Evolutionary conservation across 2,329 filamentous ascomycete genomes (phyloP).

Genomic region (Chrysoporthe austroafricana): DNA sequence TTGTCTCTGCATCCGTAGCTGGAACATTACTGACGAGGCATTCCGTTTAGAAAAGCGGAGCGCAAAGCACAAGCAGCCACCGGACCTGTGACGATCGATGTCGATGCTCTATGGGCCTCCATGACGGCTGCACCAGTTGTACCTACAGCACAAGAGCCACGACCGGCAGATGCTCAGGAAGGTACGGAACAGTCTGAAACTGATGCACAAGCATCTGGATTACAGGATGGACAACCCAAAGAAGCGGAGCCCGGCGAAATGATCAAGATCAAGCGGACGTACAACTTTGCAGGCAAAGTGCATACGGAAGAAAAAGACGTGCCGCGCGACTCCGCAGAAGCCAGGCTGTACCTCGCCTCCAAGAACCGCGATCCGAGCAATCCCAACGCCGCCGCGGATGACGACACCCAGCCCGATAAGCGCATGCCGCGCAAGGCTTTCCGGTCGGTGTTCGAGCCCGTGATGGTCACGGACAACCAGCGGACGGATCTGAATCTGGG

Average conservation of each 20-base stretch:
- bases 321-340: conserved; percentile 66
- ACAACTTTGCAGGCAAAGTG: conserved; percentile 75
- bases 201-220: conserved; percentile 25
- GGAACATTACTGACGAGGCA: conserved; percentile 17
- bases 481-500: conserved; percentile 64
- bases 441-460: conserved; percentile 66
- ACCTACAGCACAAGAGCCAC: conserved; percentile 31
- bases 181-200: not conserved
- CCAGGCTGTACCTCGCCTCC: conserved; percentile 64
- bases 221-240: conserved; percentile 29
- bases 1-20: not conserved
- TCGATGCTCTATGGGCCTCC: conserved; percentile 71
- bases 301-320: conserved; percentile 79
- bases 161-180: conserved; percentile 11
- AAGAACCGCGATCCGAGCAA: conserved; percentile 37
- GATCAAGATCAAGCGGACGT: conserved; percentile 71
- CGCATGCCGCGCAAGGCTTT: conserved; percentile 59
- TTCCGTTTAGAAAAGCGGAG: conserved; percentile 57
- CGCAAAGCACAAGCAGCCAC: conserved; percentile 54
- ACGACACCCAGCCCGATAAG: conserved; percentile 41
- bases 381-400: conserved; percentile 29
- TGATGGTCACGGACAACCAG: conserved; percentile 41
- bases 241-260: conserved; percentile 40
- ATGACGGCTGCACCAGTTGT: conserved; percentile 57
- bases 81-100: conserved; percentile 69